Base-by-base conservation (phyloP, 371 early-diverging fungal species). In the Cladochytrium tenue region DNA sequence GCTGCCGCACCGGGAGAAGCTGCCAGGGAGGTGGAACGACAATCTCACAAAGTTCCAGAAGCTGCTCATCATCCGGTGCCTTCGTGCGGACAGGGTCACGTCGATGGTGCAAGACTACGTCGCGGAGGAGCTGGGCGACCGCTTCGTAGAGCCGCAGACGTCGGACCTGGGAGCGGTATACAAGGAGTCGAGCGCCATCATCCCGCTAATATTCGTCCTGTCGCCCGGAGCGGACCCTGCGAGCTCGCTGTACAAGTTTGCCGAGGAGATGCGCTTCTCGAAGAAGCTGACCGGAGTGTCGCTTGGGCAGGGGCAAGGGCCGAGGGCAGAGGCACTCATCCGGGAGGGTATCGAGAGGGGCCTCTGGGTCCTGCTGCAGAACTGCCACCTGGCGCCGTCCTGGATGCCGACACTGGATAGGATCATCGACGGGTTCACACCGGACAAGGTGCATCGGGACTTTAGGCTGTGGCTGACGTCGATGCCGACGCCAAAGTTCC, bases 191-290 rank as follows among this genome's bases (percentile, higher is more conserved):
- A 80, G 72, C 28, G 77, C 84, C 23, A 70, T 53, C 23, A 74
- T 80, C 17, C 86, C 86, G 2, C 67, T 85, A 13, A 82, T 85
- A 33, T 85, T 85, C 63, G 83, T 85, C 51, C 69, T 85, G n/a
- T 82, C 82, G 20, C 79, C 86, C 10, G 86, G 86, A 26, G 84
- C 86, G 2, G 86, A 85, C 62, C 86, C 86, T 0, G 84, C 86
- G 30, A 74, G 60, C 23, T 70, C 80, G 4, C 68, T 85, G 33
- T 84, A 81, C 70, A 81, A 82, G 58, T 85, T 84, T 69, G 84
- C 84, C 10, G 84, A 85, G 59, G 86, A 85, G 64, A 80, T 81
- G 83, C 64, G 80, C 33, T 81, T 85, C 63, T 73, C 77, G 32
- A 84, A 85, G 67, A 78, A 80, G 66, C 70, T 85, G 20, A 67